phyloP scores from a whole-genome alignment of 31 red algal genomes.

The Endocladia muricata region DNA sequence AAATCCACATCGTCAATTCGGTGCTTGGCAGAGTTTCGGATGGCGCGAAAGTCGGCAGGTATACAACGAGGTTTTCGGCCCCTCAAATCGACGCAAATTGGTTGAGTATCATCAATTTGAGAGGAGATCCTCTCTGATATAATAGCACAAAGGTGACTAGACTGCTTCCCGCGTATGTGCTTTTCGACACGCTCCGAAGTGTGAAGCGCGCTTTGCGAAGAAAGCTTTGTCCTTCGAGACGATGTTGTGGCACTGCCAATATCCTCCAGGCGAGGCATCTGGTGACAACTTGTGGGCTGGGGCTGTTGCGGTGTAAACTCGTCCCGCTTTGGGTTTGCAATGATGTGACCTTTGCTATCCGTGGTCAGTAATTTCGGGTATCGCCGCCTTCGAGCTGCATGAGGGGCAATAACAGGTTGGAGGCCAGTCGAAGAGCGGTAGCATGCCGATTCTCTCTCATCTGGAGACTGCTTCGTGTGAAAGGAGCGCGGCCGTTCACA shows the following conservation, averaged over 20 bases:
- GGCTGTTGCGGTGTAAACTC: too few relatives aligned
- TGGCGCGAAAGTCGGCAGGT: too few relatives aligned
- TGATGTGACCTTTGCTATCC: conserved; percentile 7
- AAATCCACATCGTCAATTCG: too few relatives aligned
- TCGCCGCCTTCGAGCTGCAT: neutral
- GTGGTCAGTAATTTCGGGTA: conserved; percentile 16
- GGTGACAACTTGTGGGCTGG: neutral
- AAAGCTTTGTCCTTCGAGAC: neutral
- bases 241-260: neutral
- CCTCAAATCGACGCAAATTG: too few relatives aligned
- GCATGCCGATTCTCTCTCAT: neutral
- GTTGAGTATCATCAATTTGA: too few relatives aligned
- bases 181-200: neutral
- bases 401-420: neutral
- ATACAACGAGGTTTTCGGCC: too few relatives aligned
- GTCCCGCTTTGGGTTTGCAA: conserved; percentile 29
- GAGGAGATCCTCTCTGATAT: too few relatives aligned
- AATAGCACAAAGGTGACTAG: neutral
- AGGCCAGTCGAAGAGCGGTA: neutral
- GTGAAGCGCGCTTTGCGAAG: neutral
- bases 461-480: conserved; percentile 17
- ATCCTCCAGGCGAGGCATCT: neutral
- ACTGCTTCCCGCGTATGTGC: neutral
- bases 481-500: conserved; percentile 41
- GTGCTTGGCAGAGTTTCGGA: too few relatives aligned